These are phyloP conservation scores for Pichia terricola DNA, from an alignment of 1,139 yeast genomes.

Conservation along the genomic window DNA sequence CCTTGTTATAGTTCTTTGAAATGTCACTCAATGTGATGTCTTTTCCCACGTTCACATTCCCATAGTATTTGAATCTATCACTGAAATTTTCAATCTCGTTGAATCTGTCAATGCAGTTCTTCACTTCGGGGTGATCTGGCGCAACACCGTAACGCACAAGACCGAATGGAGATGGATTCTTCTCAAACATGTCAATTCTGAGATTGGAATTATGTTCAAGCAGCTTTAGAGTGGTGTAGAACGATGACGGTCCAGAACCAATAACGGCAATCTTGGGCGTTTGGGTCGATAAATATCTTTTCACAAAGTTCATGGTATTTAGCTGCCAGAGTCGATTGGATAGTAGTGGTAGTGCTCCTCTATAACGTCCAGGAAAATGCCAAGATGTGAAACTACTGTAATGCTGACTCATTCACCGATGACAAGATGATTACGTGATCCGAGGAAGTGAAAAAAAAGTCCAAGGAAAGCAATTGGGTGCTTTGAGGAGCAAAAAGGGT, in stretches of 20 bases:
- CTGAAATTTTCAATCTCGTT: conserved; percentile 34
- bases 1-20: conserved; percentile 51
- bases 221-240: conserved; percentile 76
- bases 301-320: not conserved
- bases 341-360: too few species aligned
- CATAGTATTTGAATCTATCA: conserved; percentile 51
- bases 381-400: too few species aligned
- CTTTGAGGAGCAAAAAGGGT: too few species aligned
- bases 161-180: conserved; percentile 85
- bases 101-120: conserved; percentile 77
- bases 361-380: too few species aligned
- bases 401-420: too few species aligned
- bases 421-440: too few species aligned
- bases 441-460: too few species aligned
- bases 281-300: not conserved
- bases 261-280: conserved; percentile 51
- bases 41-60: conserved; percentile 49
- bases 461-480: too few species aligned
- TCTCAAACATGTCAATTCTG: conserved; percentile 61
- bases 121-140: conserved; percentile 97
- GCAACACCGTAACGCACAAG: conserved; percentile 94
- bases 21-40: conserved; percentile 34
- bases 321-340: too few species aligned
- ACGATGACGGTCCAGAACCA: conserved; percentile 97
- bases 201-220: conserved; percentile 35